Evolutionary conservation across 148 eudicot species (phyloP), one percentile per base, ranked within the genome.

Genomic region (Chenopodium formosanum): DNA sequence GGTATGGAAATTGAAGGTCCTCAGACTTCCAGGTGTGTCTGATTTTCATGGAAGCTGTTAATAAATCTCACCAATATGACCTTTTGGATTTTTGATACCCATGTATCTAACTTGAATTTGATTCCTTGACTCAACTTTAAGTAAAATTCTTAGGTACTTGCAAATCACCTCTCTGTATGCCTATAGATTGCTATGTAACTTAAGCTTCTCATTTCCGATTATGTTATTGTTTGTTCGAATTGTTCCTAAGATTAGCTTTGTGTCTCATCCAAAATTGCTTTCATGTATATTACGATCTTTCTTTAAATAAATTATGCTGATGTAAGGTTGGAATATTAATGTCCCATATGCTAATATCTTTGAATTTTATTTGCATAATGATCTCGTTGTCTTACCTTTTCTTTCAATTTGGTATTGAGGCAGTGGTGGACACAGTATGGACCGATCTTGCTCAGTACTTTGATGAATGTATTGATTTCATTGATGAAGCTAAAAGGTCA

Each of bases 391-490:
- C n/a, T 56, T 17, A 12, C 17, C 62, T 56, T 34, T 69, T 47
- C 20, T 63, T 48, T 40, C 9, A 76, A 44, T 25, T 64, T 65
- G 40, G 82, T 67, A 65, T 84, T 84, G 88, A 79, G 76, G 79
- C 82, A 96, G 99, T 94, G 50, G 79, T 76, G n/a, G 99, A 94
- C 86, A 86, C 82, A 71, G 88, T 52, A 84, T 89, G 86, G 58
- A 82, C 85, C 46, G 67, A 87, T 81, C 85, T 96, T 76, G 86
- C 91, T 32, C 88, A 79, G 48, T 86, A 90, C 82, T 96, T 96
- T 81, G 93, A 89, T 73, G 98, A 90, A 63, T 94, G 97, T 79
- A 89, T 96, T 50, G 46, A 83, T 40, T 96, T 96, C 85, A 92
- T 96, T 37, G 97, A 94, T 34, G 97, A 91, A 86, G 99, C 92